A percentile compares a stretch with the other conserved stretches of the same genome.
Evolutionary conservation across 2,329 filamentous ascomycete species (phyloP).

Genomic region (Xenoacremonium recifei): DNA sequence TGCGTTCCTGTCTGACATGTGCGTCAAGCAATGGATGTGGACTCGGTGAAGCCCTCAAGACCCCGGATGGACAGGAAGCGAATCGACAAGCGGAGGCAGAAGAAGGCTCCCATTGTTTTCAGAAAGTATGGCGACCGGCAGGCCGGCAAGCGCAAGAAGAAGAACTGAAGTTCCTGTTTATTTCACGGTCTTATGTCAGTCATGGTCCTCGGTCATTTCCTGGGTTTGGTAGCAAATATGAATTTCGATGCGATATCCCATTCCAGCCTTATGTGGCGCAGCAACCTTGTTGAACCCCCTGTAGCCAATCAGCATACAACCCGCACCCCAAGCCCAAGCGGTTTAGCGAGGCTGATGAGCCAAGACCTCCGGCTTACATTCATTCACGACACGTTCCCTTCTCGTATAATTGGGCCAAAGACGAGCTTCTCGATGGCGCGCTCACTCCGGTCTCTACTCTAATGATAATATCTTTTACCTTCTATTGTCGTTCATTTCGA

Average conservation of each 20-base stretch:
- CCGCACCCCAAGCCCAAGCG: no score
- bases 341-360: slow-evolving; percentile 20
- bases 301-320: no score
- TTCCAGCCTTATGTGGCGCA: slow-evolving; percentile 28
- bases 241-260: slow-evolving; percentile 25
- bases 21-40: slow-evolving; percentile 57
- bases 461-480: slow-evolving; percentile 10
- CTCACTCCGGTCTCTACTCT: slow-evolving; percentile 3
- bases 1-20: slow-evolving; percentile 5
- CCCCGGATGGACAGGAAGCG: slow-evolving; percentile 46
- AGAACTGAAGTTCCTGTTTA: slow-evolving; percentile 11
- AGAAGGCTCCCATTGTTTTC: slow-evolving; percentile 59
- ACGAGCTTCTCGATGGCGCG: slow-evolving; percentile 15
- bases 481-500: slow-evolving; percentile 5
- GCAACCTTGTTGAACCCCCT: background rate
- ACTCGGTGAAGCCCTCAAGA: slow-evolving; percentile 42
- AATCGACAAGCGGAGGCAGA: slow-evolving; percentile 56
- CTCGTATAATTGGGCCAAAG: slow-evolving; percentile 10
- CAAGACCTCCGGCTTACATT: slow-evolving; percentile 14
- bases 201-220: no score
- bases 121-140: slow-evolving; percentile 54
- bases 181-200: slow-evolving; percentile 5
- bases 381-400: slow-evolving; percentile 26
- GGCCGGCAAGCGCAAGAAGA: slow-evolving; percentile 42
- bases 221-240: slow-evolving; percentile 19